Evolutionary conservation across 1,284 basidiomycete species (phyloP), one percentile per base, ranked within the genome.

Genomic region (Somion occarium): DNA sequence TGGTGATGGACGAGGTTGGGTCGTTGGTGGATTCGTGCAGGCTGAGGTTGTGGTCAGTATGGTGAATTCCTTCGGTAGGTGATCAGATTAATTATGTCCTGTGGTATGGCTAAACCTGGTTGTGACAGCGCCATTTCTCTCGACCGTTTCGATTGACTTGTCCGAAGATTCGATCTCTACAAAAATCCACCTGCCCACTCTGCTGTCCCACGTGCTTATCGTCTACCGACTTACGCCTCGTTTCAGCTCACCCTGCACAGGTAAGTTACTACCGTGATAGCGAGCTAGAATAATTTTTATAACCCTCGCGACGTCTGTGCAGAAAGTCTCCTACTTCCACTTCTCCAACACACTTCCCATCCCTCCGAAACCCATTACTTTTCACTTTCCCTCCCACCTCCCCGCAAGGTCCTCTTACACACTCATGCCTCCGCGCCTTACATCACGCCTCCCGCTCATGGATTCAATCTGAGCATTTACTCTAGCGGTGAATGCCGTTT

Each of bases 401-500:
- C 3, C 44, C 25, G 52, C 64, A 9, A 57, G 0, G 68, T 84
- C 18, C 72, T 82, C 12, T 69, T 93, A 1, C 92, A 94, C 61
- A 79, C 83, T 0, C 92, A 95, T 64, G 64, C 75, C 1, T 69
- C 73, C 2, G 87, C 82, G 0, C 90, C 92, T 1, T 92, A 85
- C 57, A 64, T 85, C 7, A 55, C 54, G 59, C 55, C 59, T 20
- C 57, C 37, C 60, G 58, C 57, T 23, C 71, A 41, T 55, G 78
- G 77, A 45, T 50, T 87, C 18, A 69, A 74, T 44, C 67, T 90
- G 46, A 75, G 72, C 0, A 68, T 91, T 11, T 80, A 83, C 62
- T 76, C 82, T 0, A 76, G 80, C 2, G 77, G 74, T 5, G 70
- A 73, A 42, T 69, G 75, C 34, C 68, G 67, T 11, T 85, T 83